phyloP scores from a whole-genome alignment of 2,329 filamentous ascomycete species.

The Stenocarpella maydis region DNA sequence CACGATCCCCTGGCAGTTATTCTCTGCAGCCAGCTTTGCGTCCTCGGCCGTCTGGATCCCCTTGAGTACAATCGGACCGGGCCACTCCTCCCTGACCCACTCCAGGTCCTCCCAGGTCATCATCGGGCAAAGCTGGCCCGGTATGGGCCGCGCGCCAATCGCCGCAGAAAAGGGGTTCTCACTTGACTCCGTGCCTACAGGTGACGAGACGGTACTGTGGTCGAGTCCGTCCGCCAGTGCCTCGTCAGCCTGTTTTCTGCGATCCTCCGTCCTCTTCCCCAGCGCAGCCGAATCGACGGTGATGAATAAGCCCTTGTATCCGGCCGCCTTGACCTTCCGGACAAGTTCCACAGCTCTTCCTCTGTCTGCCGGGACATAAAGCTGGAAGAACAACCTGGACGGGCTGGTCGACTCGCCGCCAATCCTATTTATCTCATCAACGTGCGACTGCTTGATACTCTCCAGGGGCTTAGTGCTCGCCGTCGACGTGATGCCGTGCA shows the following conservation, averaged over 20 bases:
- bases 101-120: constrained; percentile 37
- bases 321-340: constrained; percentile 44
- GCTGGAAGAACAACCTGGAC: constrained; percentile 43
- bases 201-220: constrained; percentile 19
- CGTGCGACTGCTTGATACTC: constrained; percentile 48
- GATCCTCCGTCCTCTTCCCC: constrained; percentile 36
- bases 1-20: constrained; percentile 35
- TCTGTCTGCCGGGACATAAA: constrained; percentile 47
- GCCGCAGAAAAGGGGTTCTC: constrained; percentile 34
- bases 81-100: constrained; percentile 40
- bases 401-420: constrained; percentile 37
- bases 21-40: constrained; percentile 31
- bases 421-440: constrained; percentile 40
- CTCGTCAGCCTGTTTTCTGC: constrained; percentile 38
- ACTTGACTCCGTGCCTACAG: background rate
- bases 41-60: constrained; percentile 36
- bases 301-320: constrained; percentile 49
- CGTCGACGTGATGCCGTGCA: constrained; percentile 50
- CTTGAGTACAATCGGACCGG: constrained; percentile 39
- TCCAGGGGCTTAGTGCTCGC: constrained; percentile 42
- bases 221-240: constrained; percentile 32
- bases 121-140: constrained; percentile 33
- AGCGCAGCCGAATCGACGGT: constrained; percentile 45
- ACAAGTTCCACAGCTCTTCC: constrained; percentile 45
- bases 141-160: constrained; percentile 29